These are phyloP conservation scores for Amborella trichopoda DNA, from an alignment of 164 flowering plant genomes.

Conservation along the genomic window DNA sequence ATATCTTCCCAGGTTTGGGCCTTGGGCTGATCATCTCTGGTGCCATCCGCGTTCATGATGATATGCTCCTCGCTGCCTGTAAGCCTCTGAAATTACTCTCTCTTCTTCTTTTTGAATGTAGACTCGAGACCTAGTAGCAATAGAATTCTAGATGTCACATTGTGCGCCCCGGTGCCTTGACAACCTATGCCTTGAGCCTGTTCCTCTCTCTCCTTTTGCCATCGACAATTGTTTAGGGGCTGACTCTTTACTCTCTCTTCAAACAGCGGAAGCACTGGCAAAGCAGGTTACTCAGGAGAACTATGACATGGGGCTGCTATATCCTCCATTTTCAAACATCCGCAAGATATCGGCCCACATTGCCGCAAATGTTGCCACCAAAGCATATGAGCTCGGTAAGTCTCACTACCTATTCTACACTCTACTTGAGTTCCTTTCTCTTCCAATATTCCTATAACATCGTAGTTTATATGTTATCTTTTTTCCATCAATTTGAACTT, in stretches of 20 bases:
- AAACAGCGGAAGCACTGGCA: slow-evolving; percentile 83
- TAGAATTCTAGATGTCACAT: too few relatives aligned
- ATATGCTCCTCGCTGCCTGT: slow-evolving; percentile 95
- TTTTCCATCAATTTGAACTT: background rate
- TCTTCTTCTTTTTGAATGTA: background rate
- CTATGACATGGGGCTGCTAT: slow-evolving; percentile 61
- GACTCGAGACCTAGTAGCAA: too few relatives aligned
- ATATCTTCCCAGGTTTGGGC: slow-evolving; percentile 96
- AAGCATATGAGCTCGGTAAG: slow-evolving; percentile 92
- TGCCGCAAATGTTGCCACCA: slow-evolving; percentile 89
- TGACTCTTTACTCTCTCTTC: too few relatives aligned
- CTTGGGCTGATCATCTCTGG: slow-evolving; percentile 86
- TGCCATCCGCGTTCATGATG: slow-evolving; percentile 91
- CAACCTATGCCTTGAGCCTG: too few relatives aligned
- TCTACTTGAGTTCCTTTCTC: too few relatives aligned
- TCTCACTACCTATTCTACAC: too few relatives aligned
- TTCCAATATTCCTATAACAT: background rate
- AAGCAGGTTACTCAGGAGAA: slow-evolving; percentile 60
- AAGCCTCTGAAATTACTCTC: slow-evolving; percentile 17
- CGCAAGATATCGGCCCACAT: slow-evolving; percentile 87
- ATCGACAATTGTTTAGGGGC: too few relatives aligned
- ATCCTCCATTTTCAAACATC: slow-evolving; percentile 71
- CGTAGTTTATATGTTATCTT: background rate
- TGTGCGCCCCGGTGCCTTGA: too few relatives aligned
- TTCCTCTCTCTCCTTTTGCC: too few relatives aligned